A percentile compares a stretch with the other conserved stretches of the same genome.
These are phyloP conservation scores for Colletotrichum spaethianum DNA, from an alignment of 2,329 filamentous ascomycete species.

Conservation along the genomic window DNA sequence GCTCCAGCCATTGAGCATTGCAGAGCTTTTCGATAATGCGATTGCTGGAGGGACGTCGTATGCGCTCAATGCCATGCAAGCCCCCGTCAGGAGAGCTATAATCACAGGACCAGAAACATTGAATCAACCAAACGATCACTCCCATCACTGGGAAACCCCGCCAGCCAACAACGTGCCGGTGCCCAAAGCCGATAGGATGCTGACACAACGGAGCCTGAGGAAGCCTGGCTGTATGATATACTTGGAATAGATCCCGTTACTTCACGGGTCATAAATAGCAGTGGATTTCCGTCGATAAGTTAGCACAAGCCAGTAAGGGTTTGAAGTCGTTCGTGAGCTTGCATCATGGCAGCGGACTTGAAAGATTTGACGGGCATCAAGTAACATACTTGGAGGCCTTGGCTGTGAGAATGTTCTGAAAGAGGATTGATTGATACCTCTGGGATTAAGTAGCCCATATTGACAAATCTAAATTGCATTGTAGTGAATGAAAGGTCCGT, in stretches of 20 bases:
- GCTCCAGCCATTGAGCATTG: not conserved
- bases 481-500: too few relatives aligned
- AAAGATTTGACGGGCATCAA: not conserved
- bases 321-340: not conserved
- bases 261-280: not conserved
- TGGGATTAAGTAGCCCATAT: too few relatives aligned
- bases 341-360: not conserved
- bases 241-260: not conserved
- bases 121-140: not conserved
- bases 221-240: not conserved
- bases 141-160: not conserved
- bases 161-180: not conserved
- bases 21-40: not conserved
- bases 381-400: not conserved
- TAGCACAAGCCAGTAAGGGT: not conserved
- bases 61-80: too few relatives aligned
- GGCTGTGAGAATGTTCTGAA: not conserved
- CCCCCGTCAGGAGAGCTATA: not conserved
- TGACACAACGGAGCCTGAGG: not conserved
- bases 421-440: too few relatives aligned
- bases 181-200: not conserved
- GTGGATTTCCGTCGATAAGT: not conserved
- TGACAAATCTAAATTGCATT: too few relatives aligned
- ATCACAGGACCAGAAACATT: not conserved
- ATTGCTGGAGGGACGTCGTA: not conserved